Conservation (phyloP, 2,329 filamentous ascomycete species). For the Endothia cerciana region DNA sequence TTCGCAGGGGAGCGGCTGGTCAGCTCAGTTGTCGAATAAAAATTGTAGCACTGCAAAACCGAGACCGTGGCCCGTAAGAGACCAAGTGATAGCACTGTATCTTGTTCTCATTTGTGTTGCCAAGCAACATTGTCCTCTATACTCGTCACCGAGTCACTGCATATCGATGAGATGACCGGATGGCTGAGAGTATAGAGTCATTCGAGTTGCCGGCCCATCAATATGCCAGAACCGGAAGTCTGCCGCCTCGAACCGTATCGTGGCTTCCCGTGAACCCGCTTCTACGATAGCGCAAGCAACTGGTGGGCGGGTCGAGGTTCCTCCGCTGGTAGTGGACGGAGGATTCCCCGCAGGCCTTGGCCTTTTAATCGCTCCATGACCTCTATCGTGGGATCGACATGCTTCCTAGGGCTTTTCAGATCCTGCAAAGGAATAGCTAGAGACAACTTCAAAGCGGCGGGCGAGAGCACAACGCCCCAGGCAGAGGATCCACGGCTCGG, state of each 20-base stretch:
- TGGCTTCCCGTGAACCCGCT: neutral
- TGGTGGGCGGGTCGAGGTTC: neutral
- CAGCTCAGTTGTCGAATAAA: neutral
- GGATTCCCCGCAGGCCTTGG: neutral
- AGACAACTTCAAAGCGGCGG: neutral
- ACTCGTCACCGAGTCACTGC: neutral
- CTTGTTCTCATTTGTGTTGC: conserved; percentile 11
- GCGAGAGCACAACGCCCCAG: neutral
- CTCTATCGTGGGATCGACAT: neutral
- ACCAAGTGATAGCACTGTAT: neutral
- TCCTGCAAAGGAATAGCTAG: neutral
- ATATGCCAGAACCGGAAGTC: neutral
- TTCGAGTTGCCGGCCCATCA: neutral
- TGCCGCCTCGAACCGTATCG: neutral
- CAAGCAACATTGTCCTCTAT: conserved; percentile 2
- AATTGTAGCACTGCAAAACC: neutral
- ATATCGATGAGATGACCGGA: neutral
- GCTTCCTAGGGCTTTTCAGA: neutral
- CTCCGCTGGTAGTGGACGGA: neutral
- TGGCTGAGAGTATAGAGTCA: neutral
- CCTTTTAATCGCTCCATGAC: neutral
- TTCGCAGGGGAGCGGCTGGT: neutral
- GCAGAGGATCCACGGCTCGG: neutral
- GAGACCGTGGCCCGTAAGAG: neutral
- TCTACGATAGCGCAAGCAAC: neutral